Evolutionary conservation across 1,284 basidiomycete genomes (phyloP).

Genomic region (Gomphus bonarii): DNA sequence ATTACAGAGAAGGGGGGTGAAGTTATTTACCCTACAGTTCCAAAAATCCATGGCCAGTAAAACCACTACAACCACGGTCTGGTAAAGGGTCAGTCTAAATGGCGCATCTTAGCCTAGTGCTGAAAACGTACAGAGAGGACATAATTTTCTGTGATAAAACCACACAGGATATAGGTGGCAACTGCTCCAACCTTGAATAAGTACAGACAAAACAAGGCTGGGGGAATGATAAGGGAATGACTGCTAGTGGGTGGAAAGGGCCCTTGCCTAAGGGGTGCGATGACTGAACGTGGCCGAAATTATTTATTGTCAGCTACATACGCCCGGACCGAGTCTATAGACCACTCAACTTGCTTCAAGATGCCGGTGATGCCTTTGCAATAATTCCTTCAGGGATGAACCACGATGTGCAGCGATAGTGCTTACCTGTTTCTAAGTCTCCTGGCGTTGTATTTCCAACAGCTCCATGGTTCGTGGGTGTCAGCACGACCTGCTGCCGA

Average conservation of each 20-base stretch:
- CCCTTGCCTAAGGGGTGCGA: slow-evolving; percentile 41
- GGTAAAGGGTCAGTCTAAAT: background rate
- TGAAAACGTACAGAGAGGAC: slow-evolving; percentile 65
- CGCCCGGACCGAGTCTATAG: background rate
- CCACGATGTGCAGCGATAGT: background rate
- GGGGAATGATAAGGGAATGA: slow-evolving; percentile 12
- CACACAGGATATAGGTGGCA: slow-evolving; percentile 79
- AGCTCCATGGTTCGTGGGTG: slow-evolving; percentile 41
- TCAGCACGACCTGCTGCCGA: slow-evolving; percentile 40
- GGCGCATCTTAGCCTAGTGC: background rate
- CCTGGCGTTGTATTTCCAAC: slow-evolving; percentile 26
- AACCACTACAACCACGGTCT: slow-evolving; percentile 88
- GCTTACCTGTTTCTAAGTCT: slow-evolving; percentile 64
- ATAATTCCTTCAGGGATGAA: background rate
- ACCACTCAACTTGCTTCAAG: slow-evolving; percentile 9
- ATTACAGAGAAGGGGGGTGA: background rate
- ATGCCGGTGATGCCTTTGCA: slow-evolving; percentile 4
- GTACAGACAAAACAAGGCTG: slow-evolving; percentile 72
- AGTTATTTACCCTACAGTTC: slow-evolving; percentile 73
- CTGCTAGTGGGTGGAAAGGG: background rate
- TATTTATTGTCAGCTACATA: background rate
- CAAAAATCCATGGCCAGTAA: slow-evolving; percentile 93
- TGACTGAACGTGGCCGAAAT: background rate
- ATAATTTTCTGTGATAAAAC: slow-evolving; percentile 80
- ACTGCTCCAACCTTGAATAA: slow-evolving; percentile 81